Percentiles rank a stretch among this genome's conserved stretches.
Conservation (phyloP, 148 eudicot genomes). For the Beta vulgaris region DNA sequence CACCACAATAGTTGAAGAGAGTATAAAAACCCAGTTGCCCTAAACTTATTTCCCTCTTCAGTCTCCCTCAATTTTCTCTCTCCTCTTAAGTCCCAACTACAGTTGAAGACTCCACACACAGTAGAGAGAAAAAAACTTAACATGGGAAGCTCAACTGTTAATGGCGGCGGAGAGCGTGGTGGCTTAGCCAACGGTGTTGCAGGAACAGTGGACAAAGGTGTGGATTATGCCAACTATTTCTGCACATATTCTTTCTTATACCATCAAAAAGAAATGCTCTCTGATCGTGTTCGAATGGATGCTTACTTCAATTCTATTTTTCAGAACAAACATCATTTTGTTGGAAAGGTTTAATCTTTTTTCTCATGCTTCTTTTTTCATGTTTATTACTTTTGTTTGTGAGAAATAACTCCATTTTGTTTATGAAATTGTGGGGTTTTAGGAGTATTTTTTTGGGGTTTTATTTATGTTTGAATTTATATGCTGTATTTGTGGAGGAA, state of each 20-base stretch:
- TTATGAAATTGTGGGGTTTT: neutral
- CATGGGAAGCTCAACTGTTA: conserved; percentile 42
- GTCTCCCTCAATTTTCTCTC: conserved; percentile 12
- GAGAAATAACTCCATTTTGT: neutral
- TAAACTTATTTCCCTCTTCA: conserved; percentile 3
- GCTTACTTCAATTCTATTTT: conserved; percentile 81
- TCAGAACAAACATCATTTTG: conserved; percentile 70
- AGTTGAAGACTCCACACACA: neutral
- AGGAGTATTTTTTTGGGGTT: neutral
- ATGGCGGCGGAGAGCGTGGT: conserved; percentile 32
- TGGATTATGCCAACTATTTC: conserved; percentile 89
- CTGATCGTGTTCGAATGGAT: conserved; percentile 92
- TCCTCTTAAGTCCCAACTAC: neutral
- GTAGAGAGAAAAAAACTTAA: conserved; percentile 22
- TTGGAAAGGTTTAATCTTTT: conserved; percentile 54
- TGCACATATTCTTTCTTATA: conserved; percentile 89
- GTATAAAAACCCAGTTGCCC: conserved; percentile 26
- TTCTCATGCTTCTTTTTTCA: neutral
- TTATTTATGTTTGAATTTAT: neutral
- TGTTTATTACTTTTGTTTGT: neutral
- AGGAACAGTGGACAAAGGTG: conserved; percentile 69
- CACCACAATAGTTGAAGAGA: neutral
- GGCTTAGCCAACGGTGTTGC: conserved; percentile 24
- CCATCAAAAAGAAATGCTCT: conserved; percentile 98
- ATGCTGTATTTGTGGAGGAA: too few relatives aligned